These are phyloP conservation scores for Pseudogymnoascus pannorum DNA, from an alignment of 2,329 filamentous ascomycete species.

Conservation along the genomic window DNA sequence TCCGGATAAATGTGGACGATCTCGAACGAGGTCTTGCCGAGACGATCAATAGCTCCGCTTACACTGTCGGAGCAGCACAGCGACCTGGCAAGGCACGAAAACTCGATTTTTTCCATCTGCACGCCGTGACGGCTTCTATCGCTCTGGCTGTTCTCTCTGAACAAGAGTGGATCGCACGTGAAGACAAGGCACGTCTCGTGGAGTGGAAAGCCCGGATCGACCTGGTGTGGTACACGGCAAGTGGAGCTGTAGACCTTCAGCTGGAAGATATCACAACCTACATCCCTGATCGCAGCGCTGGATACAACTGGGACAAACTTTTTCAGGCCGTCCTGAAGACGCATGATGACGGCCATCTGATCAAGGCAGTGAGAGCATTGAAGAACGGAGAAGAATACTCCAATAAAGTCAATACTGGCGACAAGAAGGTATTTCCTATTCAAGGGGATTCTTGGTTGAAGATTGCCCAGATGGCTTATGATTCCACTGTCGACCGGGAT, in stretches of 20 bases:
- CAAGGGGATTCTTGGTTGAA: slow-evolving; percentile 9
- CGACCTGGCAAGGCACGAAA: slow-evolving; percentile 54
- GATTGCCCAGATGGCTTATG: slow-evolving; percentile 8
- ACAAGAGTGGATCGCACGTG: slow-evolving; percentile 51
- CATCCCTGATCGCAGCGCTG: slow-evolving; percentile 33
- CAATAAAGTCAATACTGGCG: slow-evolving; percentile 37
- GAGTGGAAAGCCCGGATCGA: slow-evolving; percentile 76
- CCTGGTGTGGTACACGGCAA: slow-evolving; percentile 62
- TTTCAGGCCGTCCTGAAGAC: slow-evolving; percentile 39
- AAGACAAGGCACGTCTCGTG: slow-evolving; percentile 59
- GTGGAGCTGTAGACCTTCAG: slow-evolving; percentile 53
- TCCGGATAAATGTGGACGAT: slow-evolving; percentile 35
- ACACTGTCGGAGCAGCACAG: slow-evolving; percentile 43
- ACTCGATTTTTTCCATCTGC: slow-evolving; percentile 59
- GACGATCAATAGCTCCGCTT: slow-evolving; percentile 59
- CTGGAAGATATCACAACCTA: slow-evolving; percentile 53
- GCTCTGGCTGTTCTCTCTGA: slow-evolving; percentile 64
- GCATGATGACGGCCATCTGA: slow-evolving; percentile 69
- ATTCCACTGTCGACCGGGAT: neutral
- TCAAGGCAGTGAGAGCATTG: slow-evolving; percentile 66
- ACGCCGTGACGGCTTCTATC: slow-evolving; percentile 60
- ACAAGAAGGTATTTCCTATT: slow-evolving; percentile 17
- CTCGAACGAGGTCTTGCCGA: slow-evolving; percentile 45
- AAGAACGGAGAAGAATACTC: slow-evolving; percentile 48
- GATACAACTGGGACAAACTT: slow-evolving; percentile 28